Conservation (phyloP, 75 land plant species). For the Larix kaempferi region DNA sequence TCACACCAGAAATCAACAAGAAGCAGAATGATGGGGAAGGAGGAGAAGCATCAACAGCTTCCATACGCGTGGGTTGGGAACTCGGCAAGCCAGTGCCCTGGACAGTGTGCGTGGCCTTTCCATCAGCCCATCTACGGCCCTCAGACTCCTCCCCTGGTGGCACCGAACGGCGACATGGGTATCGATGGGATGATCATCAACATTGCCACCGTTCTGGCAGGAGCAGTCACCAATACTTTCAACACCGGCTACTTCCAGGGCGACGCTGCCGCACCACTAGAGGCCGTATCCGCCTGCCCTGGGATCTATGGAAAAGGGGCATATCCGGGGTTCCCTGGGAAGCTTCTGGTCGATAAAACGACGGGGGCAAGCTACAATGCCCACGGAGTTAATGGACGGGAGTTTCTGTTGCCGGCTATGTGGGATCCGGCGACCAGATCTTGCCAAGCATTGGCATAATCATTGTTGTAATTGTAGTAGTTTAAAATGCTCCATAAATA, state of each 20-base stretch:
- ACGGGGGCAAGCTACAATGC: conserved; percentile 31
- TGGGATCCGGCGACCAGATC: conserved; percentile 22
- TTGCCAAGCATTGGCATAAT: too few relatives aligned
- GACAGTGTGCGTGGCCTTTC: conserved; percentile 29
- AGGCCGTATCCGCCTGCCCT: conserved; percentile 20
- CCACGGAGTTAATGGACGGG: conserved; percentile 17
- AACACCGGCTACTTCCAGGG: conserved; percentile 26
- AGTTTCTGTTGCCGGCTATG: conserved; percentile 30
- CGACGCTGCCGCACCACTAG: conserved; percentile 7
- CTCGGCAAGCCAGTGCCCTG: conserved; percentile 18
- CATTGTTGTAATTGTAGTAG: neutral
- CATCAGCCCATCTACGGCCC: conserved; percentile 18
- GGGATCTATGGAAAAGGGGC: conserved; percentile 38
- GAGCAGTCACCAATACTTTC: conserved; percentile 23
- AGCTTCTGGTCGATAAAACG: conserved; percentile 19
- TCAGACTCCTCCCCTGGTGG: conserved; percentile 15
- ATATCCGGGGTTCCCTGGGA: conserved; percentile 34
- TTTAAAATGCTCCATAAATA: too few relatives aligned
- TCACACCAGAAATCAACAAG: too few relatives aligned
- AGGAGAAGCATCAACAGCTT: neutral
- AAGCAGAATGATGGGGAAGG: neutral
- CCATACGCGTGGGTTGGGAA: conserved; percentile 19
- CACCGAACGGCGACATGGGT: conserved; percentile 28
- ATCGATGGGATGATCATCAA: conserved; percentile 28
- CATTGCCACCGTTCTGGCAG: too few relatives aligned